Conservation (phyloP, 495 filamentous ascomycete species). For the Glutinoglossum americanum region DNA sequence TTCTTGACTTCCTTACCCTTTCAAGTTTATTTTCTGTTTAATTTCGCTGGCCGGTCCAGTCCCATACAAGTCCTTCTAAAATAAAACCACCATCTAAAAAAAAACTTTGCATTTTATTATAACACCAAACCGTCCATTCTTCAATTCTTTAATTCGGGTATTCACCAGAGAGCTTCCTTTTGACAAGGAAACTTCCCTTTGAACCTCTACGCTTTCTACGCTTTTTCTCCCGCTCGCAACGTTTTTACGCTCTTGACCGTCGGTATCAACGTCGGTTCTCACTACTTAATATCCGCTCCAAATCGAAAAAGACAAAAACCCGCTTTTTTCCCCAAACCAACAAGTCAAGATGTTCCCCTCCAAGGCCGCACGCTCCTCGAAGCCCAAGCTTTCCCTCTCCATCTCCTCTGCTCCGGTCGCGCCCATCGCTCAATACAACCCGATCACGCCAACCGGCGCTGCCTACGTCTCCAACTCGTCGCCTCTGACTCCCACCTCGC, state of each 20-base stretch:
- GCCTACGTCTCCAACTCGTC: neutral
- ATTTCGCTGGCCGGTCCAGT: neutral
- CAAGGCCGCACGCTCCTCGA: neutral
- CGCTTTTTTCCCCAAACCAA: too few relatives aligned
- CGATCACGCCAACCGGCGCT: neutral
- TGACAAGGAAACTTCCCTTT: neutral
- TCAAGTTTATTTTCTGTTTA: neutral
- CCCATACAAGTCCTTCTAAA: neutral
- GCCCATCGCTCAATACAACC: neutral
- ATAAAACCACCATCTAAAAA: neutral
- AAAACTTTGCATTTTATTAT: neutral
- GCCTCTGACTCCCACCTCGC: neutral
- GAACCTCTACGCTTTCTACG: neutral
- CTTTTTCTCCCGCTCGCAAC: too few relatives aligned
- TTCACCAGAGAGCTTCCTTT: neutral
- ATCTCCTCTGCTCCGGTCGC: neutral
- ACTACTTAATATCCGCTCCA: too few relatives aligned
- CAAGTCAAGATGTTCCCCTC: constrained; percentile 2
- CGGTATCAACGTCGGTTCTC: too few relatives aligned
- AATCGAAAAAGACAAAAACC: too few relatives aligned
- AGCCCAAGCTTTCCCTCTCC: constrained; percentile 4
- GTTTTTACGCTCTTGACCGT: too few relatives aligned
- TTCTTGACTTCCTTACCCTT: too few relatives aligned
- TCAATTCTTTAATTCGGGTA: too few relatives aligned
- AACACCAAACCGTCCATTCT: neutral